Evolutionary conservation across 1,139 yeast species (phyloP).

Genomic region (Yamadazyma membranifaciens): DNA sequence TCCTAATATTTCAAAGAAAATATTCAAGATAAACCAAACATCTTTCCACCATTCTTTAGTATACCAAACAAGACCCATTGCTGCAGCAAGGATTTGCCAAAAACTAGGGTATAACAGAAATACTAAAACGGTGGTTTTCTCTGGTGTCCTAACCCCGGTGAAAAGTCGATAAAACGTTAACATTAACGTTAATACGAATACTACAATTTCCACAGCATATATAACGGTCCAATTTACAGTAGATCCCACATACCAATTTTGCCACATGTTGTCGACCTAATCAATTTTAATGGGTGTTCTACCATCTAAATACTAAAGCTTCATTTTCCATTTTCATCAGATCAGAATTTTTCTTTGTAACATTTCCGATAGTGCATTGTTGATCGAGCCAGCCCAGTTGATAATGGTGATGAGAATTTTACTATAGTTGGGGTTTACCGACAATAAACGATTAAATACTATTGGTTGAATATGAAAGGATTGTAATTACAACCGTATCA

Average conservation of each 20-base stretch:
- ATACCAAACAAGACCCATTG: constrained; percentile 12
- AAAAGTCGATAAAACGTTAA: constrained; percentile 11
- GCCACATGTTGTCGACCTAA: too few species aligned
- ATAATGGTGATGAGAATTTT: neutral
- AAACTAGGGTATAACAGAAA: constrained; percentile 13
- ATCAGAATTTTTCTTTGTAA: neutral
- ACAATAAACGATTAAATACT: too few species aligned
- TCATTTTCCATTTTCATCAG: too few species aligned
- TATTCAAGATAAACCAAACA: constrained; percentile 14
- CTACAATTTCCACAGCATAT: constrained; percentile 13
- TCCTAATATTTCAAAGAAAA: constrained; percentile 14
- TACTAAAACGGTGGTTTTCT: constrained; percentile 7
- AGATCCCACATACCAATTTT: too few species aligned
- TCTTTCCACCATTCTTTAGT: constrained; percentile 10
- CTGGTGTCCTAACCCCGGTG: constrained; percentile 6
- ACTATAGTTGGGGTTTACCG: too few species aligned
- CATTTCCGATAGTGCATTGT: neutral
- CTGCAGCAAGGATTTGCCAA: constrained; percentile 13
- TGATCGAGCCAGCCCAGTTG: neutral
- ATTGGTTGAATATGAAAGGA: too few species aligned
- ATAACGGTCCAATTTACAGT: constrained; percentile 11
- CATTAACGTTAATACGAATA: constrained; percentile 8
- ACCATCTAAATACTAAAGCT: too few species aligned
- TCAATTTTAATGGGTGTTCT: too few species aligned
- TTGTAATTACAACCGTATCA: too few species aligned